phyloP scores from a whole-genome alignment of 2,329 filamentous ascomycete genomes.

The Paecilomyces dactylethromorphus region DNA sequence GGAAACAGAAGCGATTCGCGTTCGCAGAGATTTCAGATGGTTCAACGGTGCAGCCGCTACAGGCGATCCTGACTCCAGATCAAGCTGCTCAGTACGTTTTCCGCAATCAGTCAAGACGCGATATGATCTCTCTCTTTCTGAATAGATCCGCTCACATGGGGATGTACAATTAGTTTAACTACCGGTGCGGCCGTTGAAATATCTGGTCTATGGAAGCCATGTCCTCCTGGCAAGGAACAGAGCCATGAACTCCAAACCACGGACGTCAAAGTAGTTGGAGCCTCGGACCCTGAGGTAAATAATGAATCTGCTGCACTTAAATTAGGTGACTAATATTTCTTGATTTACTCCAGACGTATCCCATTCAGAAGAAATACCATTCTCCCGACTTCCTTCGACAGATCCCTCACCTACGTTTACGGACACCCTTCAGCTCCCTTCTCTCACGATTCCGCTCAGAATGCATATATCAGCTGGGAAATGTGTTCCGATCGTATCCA shows the following conservation, averaged over 20 bases:
- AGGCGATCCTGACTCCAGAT: slow-evolving; percentile 69
- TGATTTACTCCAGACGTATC: slow-evolving; percentile 60
- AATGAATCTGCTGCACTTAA: background rate
- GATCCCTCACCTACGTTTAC: slow-evolving; percentile 77
- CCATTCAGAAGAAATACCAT: slow-evolving; percentile 95
- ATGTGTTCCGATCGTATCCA: slow-evolving; percentile 62
- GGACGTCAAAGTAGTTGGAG: slow-evolving; percentile 63
- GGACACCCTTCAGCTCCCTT: slow-evolving; percentile 73
- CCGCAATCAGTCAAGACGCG: background rate
- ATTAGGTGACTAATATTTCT: background rate
- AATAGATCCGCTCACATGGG: background rate
- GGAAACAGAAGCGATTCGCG: slow-evolving; percentile 75
- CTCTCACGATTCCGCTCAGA: slow-evolving; percentile 79
- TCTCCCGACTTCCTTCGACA: slow-evolving; percentile 81
- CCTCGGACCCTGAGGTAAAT: slow-evolving; percentile 71
- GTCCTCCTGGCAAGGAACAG: slow-evolving; percentile 60
- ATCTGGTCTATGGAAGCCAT: slow-evolving; percentile 68
- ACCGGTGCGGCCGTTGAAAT: slow-evolving; percentile 76
- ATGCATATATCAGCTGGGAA: slow-evolving; percentile 63
- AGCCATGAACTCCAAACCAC: slow-evolving; percentile 74
- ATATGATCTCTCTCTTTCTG: background rate
- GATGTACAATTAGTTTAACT: slow-evolving; percentile 55
- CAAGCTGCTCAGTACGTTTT: slow-evolving; percentile 64
- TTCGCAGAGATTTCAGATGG: slow-evolving; percentile 88
- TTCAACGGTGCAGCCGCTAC: slow-evolving; percentile 69